These are phyloP conservation scores for Gnaphalium uliginosum DNA, from an alignment of 129 eudicot genomes.

Conservation along the genomic window DNA sequence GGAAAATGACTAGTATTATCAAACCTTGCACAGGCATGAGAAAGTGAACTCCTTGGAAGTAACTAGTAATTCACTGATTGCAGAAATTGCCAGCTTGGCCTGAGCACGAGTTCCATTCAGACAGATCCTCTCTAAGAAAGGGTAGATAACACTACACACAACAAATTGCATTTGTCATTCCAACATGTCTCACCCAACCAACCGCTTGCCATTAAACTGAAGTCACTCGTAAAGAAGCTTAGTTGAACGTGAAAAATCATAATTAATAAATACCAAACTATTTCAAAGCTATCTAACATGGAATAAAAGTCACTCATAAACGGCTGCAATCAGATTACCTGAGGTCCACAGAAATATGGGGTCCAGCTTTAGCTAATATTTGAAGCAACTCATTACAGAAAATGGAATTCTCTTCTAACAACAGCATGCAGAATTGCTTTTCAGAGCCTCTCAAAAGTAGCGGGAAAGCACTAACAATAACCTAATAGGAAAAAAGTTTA, in stretches of 20 bases:
- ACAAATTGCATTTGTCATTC: slow-evolving; percentile 27
- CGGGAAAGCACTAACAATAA: slow-evolving; percentile 67
- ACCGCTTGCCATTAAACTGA: neutral
- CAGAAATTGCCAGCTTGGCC: slow-evolving; percentile 82
- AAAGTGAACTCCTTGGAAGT: slow-evolving; percentile 49
- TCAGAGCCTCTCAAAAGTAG: slow-evolving; percentile 75
- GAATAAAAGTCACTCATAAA: neutral
- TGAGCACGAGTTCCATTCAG: slow-evolving; percentile 75
- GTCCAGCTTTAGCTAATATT: slow-evolving; percentile 64
- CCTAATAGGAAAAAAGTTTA: slow-evolving; percentile 39
- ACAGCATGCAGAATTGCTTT: slow-evolving; percentile 52
- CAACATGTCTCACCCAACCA: neutral
- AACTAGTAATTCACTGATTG: slow-evolving; percentile 58
- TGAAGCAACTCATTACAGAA: slow-evolving; percentile 61
- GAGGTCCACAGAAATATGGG: slow-evolving; percentile 46
- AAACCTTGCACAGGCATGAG: slow-evolving; percentile 73
- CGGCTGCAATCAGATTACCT: slow-evolving; percentile 46
- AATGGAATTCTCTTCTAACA: slow-evolving; percentile 45
- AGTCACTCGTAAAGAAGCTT: neutral
- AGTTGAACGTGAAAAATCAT: neutral
- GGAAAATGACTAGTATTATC: slow-evolving; percentile 13
- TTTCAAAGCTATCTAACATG: neutral
- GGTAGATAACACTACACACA: slow-evolving; percentile 62
- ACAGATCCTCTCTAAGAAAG: slow-evolving; percentile 79
- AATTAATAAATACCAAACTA: neutral